These are phyloP conservation scores for Leccinum obscurum DNA, from an alignment of 768 basidiomycete genomes.

Conservation along the genomic window DNA sequence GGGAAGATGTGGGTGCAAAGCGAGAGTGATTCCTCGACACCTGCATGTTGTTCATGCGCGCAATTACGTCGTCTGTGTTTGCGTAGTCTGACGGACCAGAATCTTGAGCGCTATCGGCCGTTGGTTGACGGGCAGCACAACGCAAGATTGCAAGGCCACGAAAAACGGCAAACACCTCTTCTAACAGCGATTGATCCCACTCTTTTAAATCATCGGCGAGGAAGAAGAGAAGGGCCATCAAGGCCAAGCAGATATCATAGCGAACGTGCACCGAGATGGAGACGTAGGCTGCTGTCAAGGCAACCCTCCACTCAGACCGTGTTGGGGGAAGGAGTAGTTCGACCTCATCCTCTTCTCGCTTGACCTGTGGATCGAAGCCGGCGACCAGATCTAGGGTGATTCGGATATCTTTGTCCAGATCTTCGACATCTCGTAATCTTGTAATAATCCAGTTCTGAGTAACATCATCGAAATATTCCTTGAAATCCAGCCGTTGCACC, in stretches of 20 bases:
- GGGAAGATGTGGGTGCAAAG: slow-evolving; percentile 55
- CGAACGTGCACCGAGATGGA: slow-evolving; percentile 65
- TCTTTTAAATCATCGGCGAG: slow-evolving; percentile 58
- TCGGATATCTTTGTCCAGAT: slow-evolving; percentile 56
- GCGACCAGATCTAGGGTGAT: slow-evolving; percentile 69
- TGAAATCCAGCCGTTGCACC: slow-evolving; percentile 51
- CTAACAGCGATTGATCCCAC: slow-evolving; percentile 65
- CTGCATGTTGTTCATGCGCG: slow-evolving; percentile 72
- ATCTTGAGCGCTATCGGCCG: slow-evolving; percentile 36
- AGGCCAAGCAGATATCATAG: slow-evolving; percentile 69
- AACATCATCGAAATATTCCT: slow-evolving; percentile 58
- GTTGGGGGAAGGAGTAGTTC: slow-evolving; percentile 52
- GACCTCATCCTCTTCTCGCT: slow-evolving; percentile 73
- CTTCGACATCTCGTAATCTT: slow-evolving; percentile 54
- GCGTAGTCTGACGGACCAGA: slow-evolving; percentile 33
- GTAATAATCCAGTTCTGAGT: slow-evolving; percentile 60
- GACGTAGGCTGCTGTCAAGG: slow-evolving; percentile 63
- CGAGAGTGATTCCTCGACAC: slow-evolving; percentile 53
- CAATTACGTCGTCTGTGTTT: slow-evolving; percentile 61
- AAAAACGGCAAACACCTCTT: slow-evolving; percentile 78
- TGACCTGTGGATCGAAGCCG: slow-evolving; percentile 67
- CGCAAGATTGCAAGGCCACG: slow-evolving; percentile 76
- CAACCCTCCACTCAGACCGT: slow-evolving; percentile 61
- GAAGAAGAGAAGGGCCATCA: slow-evolving; percentile 71
- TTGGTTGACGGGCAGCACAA: slow-evolving; percentile 58